Conservation (phyloP, 495 filamentous ascomycete species). For the Trichocladium uniseriatum region DNA sequence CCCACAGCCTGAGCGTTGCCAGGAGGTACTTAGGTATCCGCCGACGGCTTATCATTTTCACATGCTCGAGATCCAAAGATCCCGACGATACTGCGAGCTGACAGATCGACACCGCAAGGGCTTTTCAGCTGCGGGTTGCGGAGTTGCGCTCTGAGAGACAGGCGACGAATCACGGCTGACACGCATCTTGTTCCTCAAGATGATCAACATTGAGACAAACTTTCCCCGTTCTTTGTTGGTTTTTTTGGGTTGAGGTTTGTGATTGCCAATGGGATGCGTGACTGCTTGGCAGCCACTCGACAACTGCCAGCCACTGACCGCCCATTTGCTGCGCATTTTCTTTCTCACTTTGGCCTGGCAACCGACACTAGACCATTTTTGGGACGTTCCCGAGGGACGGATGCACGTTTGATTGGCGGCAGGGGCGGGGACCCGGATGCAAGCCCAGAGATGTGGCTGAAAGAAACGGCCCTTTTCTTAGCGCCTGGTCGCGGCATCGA, state of each 20-base stretch:
- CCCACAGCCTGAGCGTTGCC: no score
- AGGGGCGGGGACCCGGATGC: not conserved
- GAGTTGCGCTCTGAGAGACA: not conserved
- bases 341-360: not conserved
- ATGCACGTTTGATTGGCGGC: slow-evolving; percentile 8
- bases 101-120: not conserved
- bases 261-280: no score
- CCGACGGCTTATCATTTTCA: not conserved
- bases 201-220: not conserved
- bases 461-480: slow-evolving; percentile 17
- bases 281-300: no score
- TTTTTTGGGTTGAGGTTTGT: no score
- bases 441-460: slow-evolving; percentile 14
- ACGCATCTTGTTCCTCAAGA: not conserved
- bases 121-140: not conserved
- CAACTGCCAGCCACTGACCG: slow-evolving; percentile 10
- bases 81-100: not conserved
- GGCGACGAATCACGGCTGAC: not conserved
- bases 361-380: not conserved
- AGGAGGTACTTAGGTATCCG: not conserved
- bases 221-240: not conserved
- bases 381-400: not conserved
- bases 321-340: not conserved
- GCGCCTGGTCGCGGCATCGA: slow-evolving; percentile 7
- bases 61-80: not conserved